Percentiles rank a stretch among this genome's conserved stretches.
Evolutionary conservation across 495 filamentous ascomycete genomes (phyloP).

Genomic region (Parathielavia appendiculata): DNA sequence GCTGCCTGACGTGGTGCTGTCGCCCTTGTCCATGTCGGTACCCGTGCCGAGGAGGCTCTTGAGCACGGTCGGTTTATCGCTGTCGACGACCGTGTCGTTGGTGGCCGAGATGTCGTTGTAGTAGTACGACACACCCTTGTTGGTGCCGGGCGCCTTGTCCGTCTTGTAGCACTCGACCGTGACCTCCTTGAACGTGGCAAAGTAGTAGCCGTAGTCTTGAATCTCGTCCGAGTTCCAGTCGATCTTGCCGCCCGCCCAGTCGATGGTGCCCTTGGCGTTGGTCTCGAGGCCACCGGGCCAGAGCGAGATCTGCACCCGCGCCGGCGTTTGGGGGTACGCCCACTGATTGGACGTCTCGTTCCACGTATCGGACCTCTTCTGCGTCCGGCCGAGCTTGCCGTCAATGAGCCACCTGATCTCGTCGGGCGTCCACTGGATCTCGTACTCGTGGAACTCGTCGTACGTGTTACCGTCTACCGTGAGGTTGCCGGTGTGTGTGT

Average conservation of each 20-base stretch:
- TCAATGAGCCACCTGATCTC: slow-evolving; percentile 80
- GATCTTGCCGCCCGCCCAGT: slow-evolving; percentile 86
- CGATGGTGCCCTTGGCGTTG: slow-evolving; percentile 79
- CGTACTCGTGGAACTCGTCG: slow-evolving; percentile 79
- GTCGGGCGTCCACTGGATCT: slow-evolving; percentile 89
- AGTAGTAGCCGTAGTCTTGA: slow-evolving; percentile 82
- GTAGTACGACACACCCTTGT: slow-evolving; percentile 64
- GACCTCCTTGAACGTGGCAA: slow-evolving; percentile 71
- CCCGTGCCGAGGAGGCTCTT: slow-evolving; percentile 75
- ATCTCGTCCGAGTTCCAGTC: slow-evolving; percentile 82
- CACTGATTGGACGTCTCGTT: slow-evolving; percentile 78
- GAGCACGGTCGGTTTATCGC: slow-evolving; percentile 70
- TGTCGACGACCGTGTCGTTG: slow-evolving; percentile 70
- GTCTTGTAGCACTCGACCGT: slow-evolving; percentile 79
- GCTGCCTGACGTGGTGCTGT: slow-evolving; percentile 25
- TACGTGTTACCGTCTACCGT: slow-evolving; percentile 66
- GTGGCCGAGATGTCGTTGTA: slow-evolving; percentile 61
- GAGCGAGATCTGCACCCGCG: slow-evolving; percentile 90
- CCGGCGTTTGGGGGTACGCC: slow-evolving; percentile 85
- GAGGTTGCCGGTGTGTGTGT: slow-evolving; percentile 67
- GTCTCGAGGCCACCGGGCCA: slow-evolving; percentile 84
- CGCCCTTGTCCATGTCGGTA: slow-evolving; percentile 57
- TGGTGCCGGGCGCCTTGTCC: slow-evolving; percentile 52
- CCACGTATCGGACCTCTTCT: slow-evolving; percentile 72
- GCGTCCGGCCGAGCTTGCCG: slow-evolving; percentile 64